Evolutionary conservation across 768 basidiomycete genomes (phyloP).

Genomic region (Obba rivulosa): DNA sequence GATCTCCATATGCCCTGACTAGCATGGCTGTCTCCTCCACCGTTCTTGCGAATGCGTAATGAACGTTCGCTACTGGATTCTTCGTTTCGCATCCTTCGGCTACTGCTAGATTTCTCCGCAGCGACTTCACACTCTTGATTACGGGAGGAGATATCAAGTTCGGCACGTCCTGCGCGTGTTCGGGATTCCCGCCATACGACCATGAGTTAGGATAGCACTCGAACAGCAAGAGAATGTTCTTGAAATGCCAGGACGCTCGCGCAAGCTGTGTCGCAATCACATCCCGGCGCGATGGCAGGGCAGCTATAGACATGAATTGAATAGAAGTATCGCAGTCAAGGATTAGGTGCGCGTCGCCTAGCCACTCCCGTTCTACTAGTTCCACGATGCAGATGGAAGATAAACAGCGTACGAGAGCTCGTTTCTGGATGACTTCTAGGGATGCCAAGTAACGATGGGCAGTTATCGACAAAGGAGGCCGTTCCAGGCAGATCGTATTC

Average conservation of each 20-base stretch:
- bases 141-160: constrained; percentile 54
- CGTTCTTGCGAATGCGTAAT: constrained; percentile 58
- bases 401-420: constrained; percentile 50
- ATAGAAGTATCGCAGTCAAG: constrained; percentile 58
- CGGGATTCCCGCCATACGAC: constrained; percentile 24
- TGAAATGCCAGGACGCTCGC: constrained; percentile 59
- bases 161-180: constrained; percentile 5
- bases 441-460: constrained; percentile 67
- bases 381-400: constrained; percentile 41
- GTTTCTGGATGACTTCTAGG: constrained; percentile 63
- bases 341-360: constrained; percentile 61
- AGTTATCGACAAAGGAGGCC: constrained; percentile 27
- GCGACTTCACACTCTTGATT: constrained; percentile 63
- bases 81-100: constrained; percentile 56
- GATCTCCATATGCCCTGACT: constrained; percentile 53
- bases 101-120: constrained; percentile 58
- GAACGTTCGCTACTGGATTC: constrained; percentile 35
- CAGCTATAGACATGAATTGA: constrained; percentile 39
- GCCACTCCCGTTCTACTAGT: constrained; percentile 58
- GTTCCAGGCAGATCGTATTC: constrained; percentile 9
- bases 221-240: constrained; percentile 51
- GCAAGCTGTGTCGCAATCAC: constrained; percentile 39
- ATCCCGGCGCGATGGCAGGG: constrained; percentile 46
- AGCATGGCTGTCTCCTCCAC: constrained; percentile 53
- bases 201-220: constrained; percentile 45